These are phyloP conservation scores for Amauroascus verrucosus DNA, from an alignment of 2,329 filamentous ascomycete genomes.

Conservation along the genomic window DNA sequence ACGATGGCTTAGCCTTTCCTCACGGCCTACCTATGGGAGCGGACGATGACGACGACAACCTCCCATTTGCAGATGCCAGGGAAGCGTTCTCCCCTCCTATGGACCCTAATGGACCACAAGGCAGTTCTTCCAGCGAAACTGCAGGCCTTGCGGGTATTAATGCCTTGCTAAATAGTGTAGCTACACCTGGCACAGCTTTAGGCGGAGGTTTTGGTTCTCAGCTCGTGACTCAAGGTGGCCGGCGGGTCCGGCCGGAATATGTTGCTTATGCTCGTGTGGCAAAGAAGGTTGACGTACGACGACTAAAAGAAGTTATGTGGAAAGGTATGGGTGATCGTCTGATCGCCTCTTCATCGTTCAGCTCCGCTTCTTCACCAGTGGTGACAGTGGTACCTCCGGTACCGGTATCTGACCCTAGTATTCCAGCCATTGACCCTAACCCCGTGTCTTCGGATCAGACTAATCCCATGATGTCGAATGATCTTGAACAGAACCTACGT, in stretches of 20 bases:
- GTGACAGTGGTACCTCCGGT: conserved; percentile 5
- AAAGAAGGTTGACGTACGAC: conserved; percentile 56
- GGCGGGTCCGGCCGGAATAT: conserved; percentile 52
- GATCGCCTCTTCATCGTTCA: conserved; percentile 27
- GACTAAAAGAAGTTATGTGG: conserved; percentile 58
- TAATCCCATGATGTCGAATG: conserved; percentile 22
- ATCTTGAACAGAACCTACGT: conserved; percentile 49
- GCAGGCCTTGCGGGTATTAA: conserved; percentile 30
- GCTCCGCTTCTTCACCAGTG: conserved; percentile 18
- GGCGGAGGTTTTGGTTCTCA: conserved; percentile 52
- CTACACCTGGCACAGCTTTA: conserved; percentile 31
- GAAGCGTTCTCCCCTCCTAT: conserved; percentile 38
- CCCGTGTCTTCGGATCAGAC: conserved; percentile 23
- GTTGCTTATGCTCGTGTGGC: conserved; percentile 56
- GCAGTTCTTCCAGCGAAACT: conserved; percentile 25
- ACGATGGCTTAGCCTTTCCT: conserved; percentile 45
- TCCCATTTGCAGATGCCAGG: conserved; percentile 41
- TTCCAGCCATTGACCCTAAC: background rate
- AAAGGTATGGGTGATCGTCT: conserved; percentile 46
- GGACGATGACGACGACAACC: conserved; percentile 40
- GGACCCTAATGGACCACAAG: conserved; percentile 25
- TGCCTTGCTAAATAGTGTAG: conserved; percentile 32
- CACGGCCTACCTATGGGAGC: conserved; percentile 35
- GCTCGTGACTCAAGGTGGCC: conserved; percentile 50
- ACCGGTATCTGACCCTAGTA: background rate